phyloP scores from a whole-genome alignment of 129 eudicot species.

The Kitagawia praeruptora region DNA sequence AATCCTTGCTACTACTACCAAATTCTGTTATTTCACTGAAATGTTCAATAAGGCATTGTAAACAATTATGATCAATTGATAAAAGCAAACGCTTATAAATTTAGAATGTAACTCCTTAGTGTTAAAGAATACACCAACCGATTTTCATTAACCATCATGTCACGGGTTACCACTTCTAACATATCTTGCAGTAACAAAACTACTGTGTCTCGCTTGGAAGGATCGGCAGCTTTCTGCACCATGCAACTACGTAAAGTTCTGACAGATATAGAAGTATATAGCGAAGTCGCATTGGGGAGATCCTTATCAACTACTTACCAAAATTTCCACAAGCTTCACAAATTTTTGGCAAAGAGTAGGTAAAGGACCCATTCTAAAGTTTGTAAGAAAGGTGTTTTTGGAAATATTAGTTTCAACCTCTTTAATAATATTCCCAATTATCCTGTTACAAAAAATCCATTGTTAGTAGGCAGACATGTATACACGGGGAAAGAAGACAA shows the following conservation, averaged over 20 bases:
- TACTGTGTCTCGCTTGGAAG: constrained; percentile 62
- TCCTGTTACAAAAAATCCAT: constrained; percentile 37
- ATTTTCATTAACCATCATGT: constrained; percentile 92
- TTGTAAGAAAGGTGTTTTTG: constrained; percentile 57
- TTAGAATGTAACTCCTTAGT: neutral
- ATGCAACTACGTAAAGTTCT: constrained; percentile 11
- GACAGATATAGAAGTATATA: neutral
- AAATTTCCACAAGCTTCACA: constrained; percentile 76
- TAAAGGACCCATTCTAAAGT: constrained; percentile 78
- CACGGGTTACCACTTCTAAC: constrained; percentile 92
- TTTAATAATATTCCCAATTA: constrained; percentile 64
- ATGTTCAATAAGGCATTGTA: constrained; percentile 1
- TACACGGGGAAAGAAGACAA: neutral
- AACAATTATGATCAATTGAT: neutral
- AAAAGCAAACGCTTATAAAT: neutral
- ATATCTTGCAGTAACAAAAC: constrained; percentile 88
- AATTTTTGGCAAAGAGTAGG: constrained; percentile 73
- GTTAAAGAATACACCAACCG: constrained; percentile 44
- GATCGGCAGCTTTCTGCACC: constrained; percentile 74
- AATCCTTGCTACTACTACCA: constrained; percentile 75
- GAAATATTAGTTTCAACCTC: constrained; percentile 81
- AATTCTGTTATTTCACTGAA: constrained; percentile 78
- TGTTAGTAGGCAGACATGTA: neutral
- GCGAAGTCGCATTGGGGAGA: too few species aligned
- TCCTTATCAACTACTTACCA: constrained; percentile 40